Evolutionary conservation across 2,329 filamentous ascomycete species (phyloP), one percentile per base, ranked within the genome.

Genomic region (Cladobotryum protrusum): DNA sequence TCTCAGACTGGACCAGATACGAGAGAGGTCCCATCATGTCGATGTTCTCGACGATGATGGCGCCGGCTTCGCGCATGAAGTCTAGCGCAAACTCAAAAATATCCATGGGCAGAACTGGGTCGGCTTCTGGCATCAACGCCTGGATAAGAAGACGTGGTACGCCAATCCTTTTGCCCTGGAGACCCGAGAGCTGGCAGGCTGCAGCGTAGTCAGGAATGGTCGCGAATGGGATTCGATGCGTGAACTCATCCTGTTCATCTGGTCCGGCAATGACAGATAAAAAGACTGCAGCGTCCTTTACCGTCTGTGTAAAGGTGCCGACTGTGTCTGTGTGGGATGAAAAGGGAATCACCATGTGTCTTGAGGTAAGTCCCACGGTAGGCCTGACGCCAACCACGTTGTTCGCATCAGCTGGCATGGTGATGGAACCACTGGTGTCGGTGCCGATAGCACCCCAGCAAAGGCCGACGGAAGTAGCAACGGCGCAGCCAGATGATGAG

Each of bases 321-420:
- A 87, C 72, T 0, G 78, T 83, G 58, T 89, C 86, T 59, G 85
- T 81, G 57, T 81, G 77, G 35, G 75, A 65, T 3, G 75, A 78
- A 5, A 88, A 79, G 1, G 86, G 85, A 11, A 89, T 78, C 1
- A 87, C 83, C 5, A 85, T 70, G 52, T 76, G 66, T 19, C 81
- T 72, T 5, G 80, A 83, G 1, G 79, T 84, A 1, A 87, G 67
- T 0, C 85, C 85, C 3, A 86, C 78, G 0, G 82, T 83, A 0
- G 83, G 82, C 64, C 84, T 85, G 60, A 88, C 81, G 1, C 83
- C 85, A 0, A 86, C 83, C 3, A 87, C 62, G 49, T 83, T 84
- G 66, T 79, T 85, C 5, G 55, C 44, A 43, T 63, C 57, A 0
- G 71, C 61, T 0, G 85, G 84, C 9, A 72, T 72, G 4, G 85